Conservation (phyloP, 163 green algal genomes). For the Scenedesmus sp. region DNA sequence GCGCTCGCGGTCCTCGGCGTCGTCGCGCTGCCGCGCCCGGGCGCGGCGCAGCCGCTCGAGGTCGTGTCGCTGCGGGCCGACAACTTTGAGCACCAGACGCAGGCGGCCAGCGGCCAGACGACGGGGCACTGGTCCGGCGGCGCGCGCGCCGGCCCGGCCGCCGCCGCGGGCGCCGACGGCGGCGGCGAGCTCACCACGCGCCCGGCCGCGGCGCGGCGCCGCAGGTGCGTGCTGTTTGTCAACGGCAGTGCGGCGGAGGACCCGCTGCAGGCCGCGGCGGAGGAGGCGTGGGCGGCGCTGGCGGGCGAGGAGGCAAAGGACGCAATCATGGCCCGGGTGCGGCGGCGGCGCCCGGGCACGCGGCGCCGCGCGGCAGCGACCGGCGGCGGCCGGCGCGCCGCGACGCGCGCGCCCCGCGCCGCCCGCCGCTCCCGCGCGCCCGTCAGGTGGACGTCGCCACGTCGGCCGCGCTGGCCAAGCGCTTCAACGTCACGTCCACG, state of each 20-base stretch:
- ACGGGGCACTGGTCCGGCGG: slow-evolving; percentile 47
- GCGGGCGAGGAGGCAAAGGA: slow-evolving; percentile 29
- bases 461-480: not conserved
- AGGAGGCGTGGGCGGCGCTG: slow-evolving; percentile 38
- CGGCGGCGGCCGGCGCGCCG: too few species aligned
- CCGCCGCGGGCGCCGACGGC: too few species aligned
- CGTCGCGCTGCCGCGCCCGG: too few species aligned
- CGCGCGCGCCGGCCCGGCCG: too few species aligned
- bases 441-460: slow-evolving; percentile 28
- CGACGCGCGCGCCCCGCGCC: not conserved
- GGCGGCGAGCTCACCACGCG: too few species aligned
- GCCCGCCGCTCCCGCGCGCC: not conserved
- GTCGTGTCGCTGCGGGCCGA: slow-evolving; percentile 17
- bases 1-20: too few species aligned
- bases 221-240: slow-evolving; percentile 32
- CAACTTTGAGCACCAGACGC: slow-evolving; percentile 56
- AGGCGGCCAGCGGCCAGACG: slow-evolving; percentile 52
- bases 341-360: not conserved
- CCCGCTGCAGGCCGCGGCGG: slow-evolving; percentile 9
- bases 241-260: slow-evolving; percentile 5
- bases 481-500: slow-evolving; percentile 17
- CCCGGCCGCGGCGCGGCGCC: too few species aligned
- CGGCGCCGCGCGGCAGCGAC: too few species aligned
- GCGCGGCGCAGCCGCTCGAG: slow-evolving; percentile 36
- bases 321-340: slow-evolving; percentile 34